A percentile compares a stretch with the other conserved stretches of the same genome.
phyloP scores from a whole-genome alignment of 306 rosid species.

The Cyamopsis tetragonoloba region DNA sequence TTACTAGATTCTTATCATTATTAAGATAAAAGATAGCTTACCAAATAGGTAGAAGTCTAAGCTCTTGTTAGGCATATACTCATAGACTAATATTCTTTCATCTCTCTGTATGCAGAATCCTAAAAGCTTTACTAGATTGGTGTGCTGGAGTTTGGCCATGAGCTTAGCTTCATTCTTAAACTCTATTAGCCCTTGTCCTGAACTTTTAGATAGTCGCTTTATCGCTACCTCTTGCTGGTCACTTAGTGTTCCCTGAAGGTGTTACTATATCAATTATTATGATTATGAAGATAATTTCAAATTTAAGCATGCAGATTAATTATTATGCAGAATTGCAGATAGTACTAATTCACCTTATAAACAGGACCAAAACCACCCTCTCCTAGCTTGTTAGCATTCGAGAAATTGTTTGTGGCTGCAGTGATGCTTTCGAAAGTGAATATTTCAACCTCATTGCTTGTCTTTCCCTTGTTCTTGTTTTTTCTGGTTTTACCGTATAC shows the following conservation, averaged over 20 bases:
- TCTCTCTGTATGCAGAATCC: constrained; percentile 41
- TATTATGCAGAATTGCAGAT: not conserved
- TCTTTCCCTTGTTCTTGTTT: not conserved
- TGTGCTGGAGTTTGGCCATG: constrained; percentile 44
- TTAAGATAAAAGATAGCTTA: not conserved
- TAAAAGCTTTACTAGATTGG: constrained; percentile 38
- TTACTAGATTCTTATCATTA: not conserved
- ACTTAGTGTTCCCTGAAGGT: constrained; percentile 27
- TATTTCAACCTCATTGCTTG: not conserved
- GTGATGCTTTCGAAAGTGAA: constrained; percentile 24
- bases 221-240: constrained; percentile 43
- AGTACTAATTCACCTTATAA: constrained; percentile 26
- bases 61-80: constrained; percentile 24
- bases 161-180: constrained; percentile 39
- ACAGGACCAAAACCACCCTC: constrained; percentile 36
- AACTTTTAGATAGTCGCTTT: constrained; percentile 38
- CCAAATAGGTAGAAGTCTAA: constrained; percentile 40
- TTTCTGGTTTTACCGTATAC: not conserved
- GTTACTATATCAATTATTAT: not conserved
- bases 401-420: constrained; percentile 24
- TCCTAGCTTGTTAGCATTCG: constrained; percentile 16
- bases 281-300: not conserved
- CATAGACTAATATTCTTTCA: constrained; percentile 31
- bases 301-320: not conserved
- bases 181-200: constrained; percentile 37